Base-by-base conservation (phyloP, 306 rosid species). In the Acmispon strigosus region DNA sequence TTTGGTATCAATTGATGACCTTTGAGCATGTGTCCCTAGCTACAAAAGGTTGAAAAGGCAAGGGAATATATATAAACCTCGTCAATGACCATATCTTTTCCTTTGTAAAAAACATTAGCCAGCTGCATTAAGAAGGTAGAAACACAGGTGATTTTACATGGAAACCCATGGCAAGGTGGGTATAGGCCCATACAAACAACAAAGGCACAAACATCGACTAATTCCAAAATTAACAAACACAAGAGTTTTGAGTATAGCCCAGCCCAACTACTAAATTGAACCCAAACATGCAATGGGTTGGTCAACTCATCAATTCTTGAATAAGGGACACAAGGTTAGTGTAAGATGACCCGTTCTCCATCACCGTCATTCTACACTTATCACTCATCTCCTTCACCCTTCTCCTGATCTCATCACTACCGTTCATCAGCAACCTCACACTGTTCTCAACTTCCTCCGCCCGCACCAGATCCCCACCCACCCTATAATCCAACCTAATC, bases 401-500 rank as follows among this genome's bases (percentile, higher is more conserved):
- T 36, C 3, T 14, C 56, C 77, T 80, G 22, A 82, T 80, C 39
- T 19, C 85, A 58, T 58, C 47, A 16, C 56, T 8, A 41, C 42
- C 76, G 7, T 69, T 34, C 86, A 84, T 86, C 70, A 88, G 11
- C 0, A 2, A 10, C 53, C 29, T 72, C 1, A 86, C 67, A 9
- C 83, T 70, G 0, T 10, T 66, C 60, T 82, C 86, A 24, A 88
- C 76, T 59, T 76, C 79, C 5, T 76, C 80, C 0, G 83, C 86
- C 58, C 2, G 10, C 74, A 86, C 86, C 62, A 82, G 44, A 24
- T 77, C 73, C 29, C 62, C 47, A 19, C 83, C 89, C 34, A 9
- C 62, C 66, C 78, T 80, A 4, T 85, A 84, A 58, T 85, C 89
- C 73, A 90, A 8, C 18, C 78, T 67, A 9, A 90, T 66, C 74